phyloP scores from a whole-genome alignment of 176 grass and related monocot genomes.

The Zea mays region Zm-B73-REFERENCE-NAM-5.0 NC_050102.1:137953501-137954000 shows the following conservation, averaged over 20 bases:
- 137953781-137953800: background rate
- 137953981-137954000: conserved; percentile 52
- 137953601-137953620: background rate
- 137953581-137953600: conserved; percentile 9
- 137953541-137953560: background rate
- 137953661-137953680: too few relatives aligned
- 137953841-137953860: background rate
- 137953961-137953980: conserved; percentile 27
- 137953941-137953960: conserved; percentile 37
- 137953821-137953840: background rate
- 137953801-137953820: background rate
- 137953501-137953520: conserved; percentile 12
- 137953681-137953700: too few relatives aligned
- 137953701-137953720: too few relatives aligned
- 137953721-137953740: too few relatives aligned
- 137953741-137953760: too few relatives aligned
- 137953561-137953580: background rate
- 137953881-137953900: background rate
- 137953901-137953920: background rate
- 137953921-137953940: background rate
- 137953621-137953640: background rate
- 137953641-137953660: background rate
- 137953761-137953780: too few relatives aligned
- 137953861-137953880: background rate
- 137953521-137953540: background rate